These are phyloP conservation scores for Kalanchoe fedtschenkoi DNA, from an alignment of 164 flowering plant genomes.

Conservation along the genomic window DNA sequence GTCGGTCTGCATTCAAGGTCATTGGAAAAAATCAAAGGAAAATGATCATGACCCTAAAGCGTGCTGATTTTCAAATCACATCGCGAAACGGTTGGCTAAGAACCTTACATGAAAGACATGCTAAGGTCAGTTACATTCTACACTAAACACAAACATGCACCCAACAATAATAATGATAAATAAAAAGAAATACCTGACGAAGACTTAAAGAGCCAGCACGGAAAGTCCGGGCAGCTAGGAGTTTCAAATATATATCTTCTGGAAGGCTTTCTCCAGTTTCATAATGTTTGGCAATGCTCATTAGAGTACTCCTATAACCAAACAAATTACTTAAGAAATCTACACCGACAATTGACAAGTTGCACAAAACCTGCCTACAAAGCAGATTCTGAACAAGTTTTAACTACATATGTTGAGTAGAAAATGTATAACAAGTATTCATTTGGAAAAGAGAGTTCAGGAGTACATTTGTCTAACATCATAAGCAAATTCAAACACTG, in stretches of 20 bases:
- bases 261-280: slow-evolving; percentile 93
- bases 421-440: background rate
- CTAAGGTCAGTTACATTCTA: background rate
- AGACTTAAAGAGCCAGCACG: slow-evolving; percentile 86
- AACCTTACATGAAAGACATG: background rate
- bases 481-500: background rate
- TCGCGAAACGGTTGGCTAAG: background rate
- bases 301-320: slow-evolving; percentile 60
- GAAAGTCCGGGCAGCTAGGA: slow-evolving; percentile 86
- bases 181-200: slow-evolving; percentile 54
- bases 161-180: background rate
- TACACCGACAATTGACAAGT: background rate
- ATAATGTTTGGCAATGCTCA: slow-evolving; percentile 91
- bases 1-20: background rate
- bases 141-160: background rate
- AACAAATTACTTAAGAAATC: background rate
- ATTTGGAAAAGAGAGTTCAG: background rate
- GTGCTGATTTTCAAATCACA: too few relatives aligned
- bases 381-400: background rate
- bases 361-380: background rate
- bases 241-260: slow-evolving; percentile 71
- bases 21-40: background rate
- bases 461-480: background rate
- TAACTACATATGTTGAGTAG: background rate
- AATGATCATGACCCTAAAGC: background rate